Evolutionary conservation across 75 land plant species (phyloP).

Genomic region (Picea glauca): DNA sequence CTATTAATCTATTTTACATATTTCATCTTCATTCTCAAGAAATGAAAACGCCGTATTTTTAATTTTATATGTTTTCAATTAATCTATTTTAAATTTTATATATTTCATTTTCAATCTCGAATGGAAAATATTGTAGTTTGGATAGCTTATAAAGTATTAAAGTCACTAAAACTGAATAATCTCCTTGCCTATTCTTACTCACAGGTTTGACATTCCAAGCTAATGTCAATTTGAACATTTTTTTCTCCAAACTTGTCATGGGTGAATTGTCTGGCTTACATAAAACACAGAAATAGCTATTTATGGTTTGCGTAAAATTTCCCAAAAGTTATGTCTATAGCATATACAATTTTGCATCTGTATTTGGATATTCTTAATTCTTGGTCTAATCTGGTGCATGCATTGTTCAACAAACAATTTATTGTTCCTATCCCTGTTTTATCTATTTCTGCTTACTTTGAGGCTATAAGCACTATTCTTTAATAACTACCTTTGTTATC

Average conservation of each 20-base stretch:
- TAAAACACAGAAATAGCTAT: background rate
- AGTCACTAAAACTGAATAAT: background rate
- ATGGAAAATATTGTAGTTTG: background rate
- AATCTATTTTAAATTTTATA: too few species aligned
- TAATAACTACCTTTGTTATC: slow-evolving; percentile 3
- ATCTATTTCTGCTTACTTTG: background rate
- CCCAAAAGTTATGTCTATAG: background rate
- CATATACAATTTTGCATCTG: background rate
- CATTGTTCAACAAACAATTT: background rate
- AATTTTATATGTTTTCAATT: too few species aligned
- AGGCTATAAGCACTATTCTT: background rate
- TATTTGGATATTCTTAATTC: background rate
- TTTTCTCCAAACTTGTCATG: background rate
- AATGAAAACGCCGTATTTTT: too few species aligned
- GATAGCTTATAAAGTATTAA: slow-evolving; percentile 2
- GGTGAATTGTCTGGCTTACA: background rate
- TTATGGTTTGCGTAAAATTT: background rate
- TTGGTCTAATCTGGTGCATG: background rate
- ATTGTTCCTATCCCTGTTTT: background rate
- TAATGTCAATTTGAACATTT: background rate
- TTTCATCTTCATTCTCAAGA: too few species aligned
- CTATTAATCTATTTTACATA: background rate
- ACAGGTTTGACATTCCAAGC: background rate
- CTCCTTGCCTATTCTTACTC: background rate
- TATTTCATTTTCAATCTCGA: too few species aligned